Percentiles rank a stretch among this genome's conserved stretches.
Conservation (phyloP, 2,329 filamentous ascomycete species). For the Exserohilum rostratum region DNA sequence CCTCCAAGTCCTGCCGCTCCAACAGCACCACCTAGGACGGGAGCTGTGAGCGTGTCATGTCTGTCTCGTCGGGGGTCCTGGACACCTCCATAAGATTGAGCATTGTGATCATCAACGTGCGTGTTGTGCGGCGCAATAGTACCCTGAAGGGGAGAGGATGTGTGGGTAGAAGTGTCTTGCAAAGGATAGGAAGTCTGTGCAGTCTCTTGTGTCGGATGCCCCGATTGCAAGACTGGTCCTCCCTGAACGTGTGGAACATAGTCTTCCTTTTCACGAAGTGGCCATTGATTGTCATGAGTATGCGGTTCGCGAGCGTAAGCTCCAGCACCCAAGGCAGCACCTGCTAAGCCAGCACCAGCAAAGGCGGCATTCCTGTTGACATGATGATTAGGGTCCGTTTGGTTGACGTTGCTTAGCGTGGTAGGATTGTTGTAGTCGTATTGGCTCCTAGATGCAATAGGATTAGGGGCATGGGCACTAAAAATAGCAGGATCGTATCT, state of each 20-base stretch:
- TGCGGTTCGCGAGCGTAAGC: slow-evolving; percentile 19
- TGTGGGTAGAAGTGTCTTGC: slow-evolving; percentile 9
- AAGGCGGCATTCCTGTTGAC: slow-evolving; percentile 33
- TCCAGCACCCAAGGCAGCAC: slow-evolving; percentile 20
- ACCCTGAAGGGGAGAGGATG: slow-evolving; percentile 12
- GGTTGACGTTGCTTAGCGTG: slow-evolving; percentile 19
- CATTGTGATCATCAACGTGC: slow-evolving; percentile 30
- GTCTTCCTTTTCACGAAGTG: slow-evolving; percentile 16
- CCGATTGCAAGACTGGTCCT: slow-evolving; percentile 4
- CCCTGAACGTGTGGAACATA: slow-evolving; percentile 5
- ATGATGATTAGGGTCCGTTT: slow-evolving; percentile 16
- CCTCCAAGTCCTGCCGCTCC: slow-evolving; percentile 33
- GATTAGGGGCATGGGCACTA: slow-evolving; percentile 30
- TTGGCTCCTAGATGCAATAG: slow-evolving; percentile 18
- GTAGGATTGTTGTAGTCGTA: slow-evolving; percentile 26
- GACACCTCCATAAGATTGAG: slow-evolving; percentile 27
- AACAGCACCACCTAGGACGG: slow-evolving; percentile 29
- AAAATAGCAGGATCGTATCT: slow-evolving; percentile 36
- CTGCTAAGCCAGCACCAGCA: slow-evolving; percentile 25
- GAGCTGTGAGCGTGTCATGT: slow-evolving; percentile 36
- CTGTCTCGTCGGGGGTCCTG: slow-evolving; percentile 24
- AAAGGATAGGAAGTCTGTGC: slow-evolving; percentile 10
- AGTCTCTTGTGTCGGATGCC: slow-evolving; percentile 3
- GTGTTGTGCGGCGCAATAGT: slow-evolving; percentile 18
- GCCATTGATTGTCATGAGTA: slow-evolving; percentile 13